Evolutionary conservation across 164 flowering plant genomes (phyloP), one percentile per base, ranked within the genome.

Genomic region (Vitis amurensis): DNA sequence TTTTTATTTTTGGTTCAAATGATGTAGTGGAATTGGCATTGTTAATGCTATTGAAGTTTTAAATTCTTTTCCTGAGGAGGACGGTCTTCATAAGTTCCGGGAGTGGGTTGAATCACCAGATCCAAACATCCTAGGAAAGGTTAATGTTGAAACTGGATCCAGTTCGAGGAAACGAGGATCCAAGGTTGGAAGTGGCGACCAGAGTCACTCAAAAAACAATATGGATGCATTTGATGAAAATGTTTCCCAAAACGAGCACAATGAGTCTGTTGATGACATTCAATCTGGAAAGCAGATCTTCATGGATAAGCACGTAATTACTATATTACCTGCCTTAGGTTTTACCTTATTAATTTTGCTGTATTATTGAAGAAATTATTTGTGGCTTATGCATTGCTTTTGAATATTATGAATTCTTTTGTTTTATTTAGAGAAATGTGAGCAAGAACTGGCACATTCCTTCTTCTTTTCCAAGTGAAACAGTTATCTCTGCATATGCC

Each of bases 51-150:
- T 95, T 79, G 99, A 95, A 81, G 96, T 95, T 75, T 79, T 91
- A 64, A 86, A 86, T 88, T 98, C 99, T 68, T 95, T 90, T 83
- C 97, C 97, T 13, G 99, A 89, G 79, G 94, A 90, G 71, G 89
- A 87, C 77, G 99, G 99, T 53, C 96, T 95, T 65, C 83, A 75
- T 17, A 84, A 90, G 67, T 95, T 95, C 77, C 84, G 94, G 55
- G 93, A 92, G 79, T 95, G 99, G 99, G 74, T 95, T 66, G 99
- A 95, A 79, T 95, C 99, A 70, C 99, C 99, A 62, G 99, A 95
- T 78, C 98, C 97, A 66, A 71, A 81, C 65, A 95, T 95, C 61
- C 75, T 95, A 9, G 92, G 91, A 48, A 89, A 78, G 74, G 50
- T 85, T 62, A 73, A 67, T 63, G 73, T 55, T 62, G 69, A 83